Base-by-base conservation (phyloP, 306 rosid species). In the Vicia faba region DNA sequence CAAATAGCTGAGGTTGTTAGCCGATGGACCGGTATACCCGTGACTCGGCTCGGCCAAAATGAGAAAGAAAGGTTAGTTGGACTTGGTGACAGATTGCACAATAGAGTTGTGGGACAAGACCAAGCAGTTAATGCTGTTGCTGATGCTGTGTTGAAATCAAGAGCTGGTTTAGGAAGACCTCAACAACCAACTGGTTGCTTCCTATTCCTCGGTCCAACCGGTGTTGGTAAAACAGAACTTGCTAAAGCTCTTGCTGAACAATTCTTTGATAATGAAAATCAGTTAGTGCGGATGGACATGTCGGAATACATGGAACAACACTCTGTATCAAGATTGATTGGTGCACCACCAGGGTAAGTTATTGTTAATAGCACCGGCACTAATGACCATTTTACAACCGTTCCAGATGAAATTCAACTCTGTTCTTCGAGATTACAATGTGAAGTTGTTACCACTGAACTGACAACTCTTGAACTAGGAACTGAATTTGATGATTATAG, bases 241-340 rank as follows among this genome's bases (percentile, higher is more conserved):
- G 96, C 96, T 10, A 92, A 92, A 75, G 97, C 97, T 11, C 95
- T 92, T 35, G 92, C 97, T 0, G 92, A 89, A 54, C 89, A 87
- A 51, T 88, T 92, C 11, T 92, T 89, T 23, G 97, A 92, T 40
- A 79, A 92, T 41, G 92, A 87, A 60, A 89, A 92, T 18, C 83
- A 87, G 35, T 45, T 89, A 16, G 85, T 92, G 18, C 79, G 95
- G 16, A 85, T 92, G 5, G 92, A 92, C 80, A 92, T 92, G 96
- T 92, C 97, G 0, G 97, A 92, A 75, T 92, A 89, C 57, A 89
- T 92, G 96, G 96, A 87, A 67, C 92, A 92, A 44, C 97, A 92
- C 66, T 92, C 96, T 0, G 86, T 89, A 19, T 73, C 97, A 4
- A 82, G 97, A 36, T 57, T 92, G 44, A 89, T 92, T 45, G 97